Percentiles rank a stretch among this genome's conserved stretches.
phyloP scores from a whole-genome alignment of 2,329 filamentous ascomycete species.

The Neofusicoccum parvum region DNA sequence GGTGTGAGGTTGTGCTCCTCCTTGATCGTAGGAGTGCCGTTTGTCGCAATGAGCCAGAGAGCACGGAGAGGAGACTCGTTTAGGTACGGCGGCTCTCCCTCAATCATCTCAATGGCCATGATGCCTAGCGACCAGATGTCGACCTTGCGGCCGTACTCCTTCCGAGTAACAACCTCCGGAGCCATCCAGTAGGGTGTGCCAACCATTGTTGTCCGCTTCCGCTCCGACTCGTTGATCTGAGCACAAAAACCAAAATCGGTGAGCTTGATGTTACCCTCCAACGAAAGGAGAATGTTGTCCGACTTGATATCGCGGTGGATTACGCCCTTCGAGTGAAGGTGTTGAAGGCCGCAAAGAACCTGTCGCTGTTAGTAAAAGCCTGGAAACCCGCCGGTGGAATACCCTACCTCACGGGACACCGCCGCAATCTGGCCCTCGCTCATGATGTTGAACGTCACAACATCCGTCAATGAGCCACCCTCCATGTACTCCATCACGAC shows the following conservation, averaged over 20 bases:
- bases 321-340: slow-evolving; percentile 95
- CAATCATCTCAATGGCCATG: slow-evolving; percentile 99
- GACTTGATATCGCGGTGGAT: slow-evolving; percentile 99
- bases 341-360: slow-evolving; percentile 70
- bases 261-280: slow-evolving; percentile 96
- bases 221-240: slow-evolving; percentile 86
- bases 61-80: slow-evolving; percentile 93
- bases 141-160: slow-evolving; percentile 97
- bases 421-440: slow-evolving; percentile 95
- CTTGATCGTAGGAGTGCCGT: slow-evolving; percentile 93
- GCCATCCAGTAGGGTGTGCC: slow-evolving; percentile 99
- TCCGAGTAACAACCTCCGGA: slow-evolving; percentile 93
- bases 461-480: slow-evolving; percentile 93
- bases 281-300: slow-evolving; percentile 91
- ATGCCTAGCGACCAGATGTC: slow-evolving; percentile 99
- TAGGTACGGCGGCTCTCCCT: slow-evolving; percentile 94
- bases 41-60: slow-evolving; percentile 94
- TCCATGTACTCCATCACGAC: slow-evolving; percentile 99
- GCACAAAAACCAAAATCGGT: slow-evolving; percentile 99
- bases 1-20: slow-evolving; percentile 80
- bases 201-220: slow-evolving; percentile 98
- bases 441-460: slow-evolving; percentile 99
- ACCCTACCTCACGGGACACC: slow-evolving; percentile 73
- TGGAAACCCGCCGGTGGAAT: slow-evolving; percentile 40
- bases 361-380: slow-evolving; percentile 22